Conservation (phyloP, 495 filamentous ascomycete species). For the Hypoxylon trugodes region DNA sequence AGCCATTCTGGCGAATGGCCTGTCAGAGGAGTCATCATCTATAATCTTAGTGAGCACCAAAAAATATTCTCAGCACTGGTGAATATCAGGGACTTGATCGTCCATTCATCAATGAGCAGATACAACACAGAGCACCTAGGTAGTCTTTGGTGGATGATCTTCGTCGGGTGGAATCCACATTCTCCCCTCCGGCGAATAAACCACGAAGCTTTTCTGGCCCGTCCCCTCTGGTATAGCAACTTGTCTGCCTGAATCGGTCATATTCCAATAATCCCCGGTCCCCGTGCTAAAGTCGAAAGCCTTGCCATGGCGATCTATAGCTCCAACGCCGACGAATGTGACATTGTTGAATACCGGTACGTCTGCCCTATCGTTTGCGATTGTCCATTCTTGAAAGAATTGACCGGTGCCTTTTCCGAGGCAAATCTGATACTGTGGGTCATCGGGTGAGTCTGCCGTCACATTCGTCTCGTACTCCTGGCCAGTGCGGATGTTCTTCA, state of each 20-base stretch:
- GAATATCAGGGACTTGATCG: too few relatives aligned
- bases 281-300: neutral
- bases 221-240: constrained; percentile 5
- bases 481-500: constrained; percentile 9
- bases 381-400: constrained; percentile 19
- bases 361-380: neutral
- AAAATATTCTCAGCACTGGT: too few relatives aligned
- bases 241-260: neutral
- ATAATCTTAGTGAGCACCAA: too few relatives aligned
- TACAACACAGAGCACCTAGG: too few relatives aligned
- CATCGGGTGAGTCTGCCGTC: constrained; percentile 3
- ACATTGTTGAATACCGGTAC: constrained; percentile 18
- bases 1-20: neutral
- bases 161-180: neutral
- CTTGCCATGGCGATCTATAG: neutral
- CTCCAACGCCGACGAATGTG: constrained; percentile 5
- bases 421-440: constrained; percentile 10
- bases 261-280: constrained; percentile 7
- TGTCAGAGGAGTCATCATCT: too few relatives aligned
- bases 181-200: constrained; percentile 14
- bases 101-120: too few relatives aligned
- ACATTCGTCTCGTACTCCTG: neutral
- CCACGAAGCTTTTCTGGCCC: constrained; percentile 1
- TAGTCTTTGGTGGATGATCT: too few relatives aligned
- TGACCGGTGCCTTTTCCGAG: constrained; percentile 13